phyloP scores from a whole-genome alignment of 192 early-diverging fungal genomes.

The Coemansia sp. region DNA sequence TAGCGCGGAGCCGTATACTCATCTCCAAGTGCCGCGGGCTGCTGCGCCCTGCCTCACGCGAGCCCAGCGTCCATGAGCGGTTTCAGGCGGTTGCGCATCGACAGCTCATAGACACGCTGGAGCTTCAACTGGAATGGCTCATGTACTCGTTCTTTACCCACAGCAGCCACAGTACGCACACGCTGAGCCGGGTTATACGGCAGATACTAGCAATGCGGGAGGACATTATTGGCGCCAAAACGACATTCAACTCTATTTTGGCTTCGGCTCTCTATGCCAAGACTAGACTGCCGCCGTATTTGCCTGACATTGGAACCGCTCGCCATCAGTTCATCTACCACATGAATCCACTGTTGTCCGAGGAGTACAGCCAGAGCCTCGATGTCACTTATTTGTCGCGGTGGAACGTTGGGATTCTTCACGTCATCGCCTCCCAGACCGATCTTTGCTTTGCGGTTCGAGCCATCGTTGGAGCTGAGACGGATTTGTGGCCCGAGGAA shows the following conservation, averaged over 20 bases:
- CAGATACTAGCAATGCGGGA: conserved; percentile 34
- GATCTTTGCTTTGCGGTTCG: conserved; percentile 30
- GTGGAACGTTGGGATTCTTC: conserved; percentile 43
- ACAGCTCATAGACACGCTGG: conserved; percentile 32
- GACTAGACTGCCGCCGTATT: conserved; percentile 27
- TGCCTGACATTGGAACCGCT: conserved; percentile 39
- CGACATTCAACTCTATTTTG: conserved; percentile 30
- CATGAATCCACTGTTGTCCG: conserved; percentile 22
- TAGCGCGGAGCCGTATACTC: conserved; percentile 22
- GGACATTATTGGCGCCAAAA: conserved; percentile 42
- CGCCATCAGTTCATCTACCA: conserved; percentile 21
- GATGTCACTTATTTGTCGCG: conserved; percentile 38
- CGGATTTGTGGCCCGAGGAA: conserved; percentile 41
- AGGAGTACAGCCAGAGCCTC: conserved; percentile 24
- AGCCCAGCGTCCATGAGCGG: conserved; percentile 42
- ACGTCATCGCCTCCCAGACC: conserved; percentile 33
- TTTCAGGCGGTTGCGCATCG: conserved; percentile 29
- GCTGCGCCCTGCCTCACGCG: conserved; percentile 17
- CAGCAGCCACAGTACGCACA: neutral
- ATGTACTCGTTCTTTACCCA: conserved; percentile 45
- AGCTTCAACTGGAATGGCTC: conserved; percentile 46
- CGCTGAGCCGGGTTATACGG: conserved; percentile 24
- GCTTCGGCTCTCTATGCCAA: conserved; percentile 18
- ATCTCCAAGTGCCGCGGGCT: conserved; percentile 32
- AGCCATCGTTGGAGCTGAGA: conserved; percentile 38